Percentiles rank a stretch among this genome's conserved stretches.
These are phyloP conservation scores for Kurtzmaniella quercitrusa DNA, from an alignment of 1,139 yeast species.

Conservation along the genomic window DNA sequence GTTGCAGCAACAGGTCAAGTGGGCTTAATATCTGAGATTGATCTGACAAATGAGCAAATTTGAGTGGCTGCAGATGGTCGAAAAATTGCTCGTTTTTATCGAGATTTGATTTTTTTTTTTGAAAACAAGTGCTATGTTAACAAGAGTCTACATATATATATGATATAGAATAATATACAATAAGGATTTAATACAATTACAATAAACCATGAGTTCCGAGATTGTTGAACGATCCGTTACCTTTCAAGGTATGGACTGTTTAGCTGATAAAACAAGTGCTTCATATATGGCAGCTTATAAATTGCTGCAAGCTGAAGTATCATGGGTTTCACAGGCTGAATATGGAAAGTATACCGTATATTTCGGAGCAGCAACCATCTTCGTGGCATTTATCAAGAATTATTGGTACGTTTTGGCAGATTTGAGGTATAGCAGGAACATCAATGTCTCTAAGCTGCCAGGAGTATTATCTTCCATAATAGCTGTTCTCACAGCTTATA, in stretches of 20 bases:
- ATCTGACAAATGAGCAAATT: neutral
- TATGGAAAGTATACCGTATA: conserved; percentile 48
- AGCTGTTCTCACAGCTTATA: conserved; percentile 34
- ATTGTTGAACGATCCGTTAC: neutral
- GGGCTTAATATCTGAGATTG: no score
- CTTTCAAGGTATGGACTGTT: conserved; percentile 29
- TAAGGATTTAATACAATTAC: neutral
- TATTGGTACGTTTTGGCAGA: conserved; percentile 34
- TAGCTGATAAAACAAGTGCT: conserved; percentile 30
- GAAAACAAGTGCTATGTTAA: neutral
- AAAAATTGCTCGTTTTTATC: neutral
- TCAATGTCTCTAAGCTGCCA: conserved; percentile 10
- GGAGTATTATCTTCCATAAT: conserved; percentile 15
- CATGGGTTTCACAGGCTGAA: conserved; percentile 36
- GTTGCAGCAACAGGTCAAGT: no score
- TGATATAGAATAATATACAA: neutral
- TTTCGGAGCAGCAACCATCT: conserved; percentile 37
- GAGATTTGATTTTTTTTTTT: neutral
- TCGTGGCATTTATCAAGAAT: conserved; percentile 37
- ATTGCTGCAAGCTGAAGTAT: conserved; percentile 33
- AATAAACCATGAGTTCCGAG: neutral
- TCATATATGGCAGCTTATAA: conserved; percentile 20
- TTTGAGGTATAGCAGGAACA: conserved; percentile 16
- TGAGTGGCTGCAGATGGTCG: neutral
- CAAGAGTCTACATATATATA: neutral